phyloP scores from a whole-genome alignment of 441 rosid species.

The Pelargonium australe region DNA sequence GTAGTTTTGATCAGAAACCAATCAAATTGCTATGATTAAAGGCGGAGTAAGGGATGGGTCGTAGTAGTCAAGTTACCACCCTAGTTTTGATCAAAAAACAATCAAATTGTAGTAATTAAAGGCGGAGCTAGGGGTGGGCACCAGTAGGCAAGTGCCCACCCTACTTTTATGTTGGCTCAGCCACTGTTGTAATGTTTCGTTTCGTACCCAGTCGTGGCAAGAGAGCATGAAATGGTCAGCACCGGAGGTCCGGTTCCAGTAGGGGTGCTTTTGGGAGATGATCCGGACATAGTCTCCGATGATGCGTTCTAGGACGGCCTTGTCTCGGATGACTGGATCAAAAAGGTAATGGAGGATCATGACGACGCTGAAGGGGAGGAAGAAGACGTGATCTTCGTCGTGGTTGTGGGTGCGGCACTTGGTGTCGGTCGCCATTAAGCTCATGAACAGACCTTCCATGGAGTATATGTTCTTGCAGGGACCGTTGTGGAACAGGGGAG shows the following conservation, averaged over 20 bases:
- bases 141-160: conserved; percentile 1
- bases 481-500: conserved; percentile 80
- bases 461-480: conserved; percentile 90
- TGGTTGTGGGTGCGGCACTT: conserved; percentile 57
- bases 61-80: too few relatives aligned
- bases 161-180: too few relatives aligned
- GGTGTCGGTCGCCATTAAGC: conserved; percentile 42
- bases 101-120: too few relatives aligned
- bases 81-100: too few relatives aligned
- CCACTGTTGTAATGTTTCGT: too few relatives aligned
- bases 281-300: conserved; percentile 57
- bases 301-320: conserved; percentile 51
- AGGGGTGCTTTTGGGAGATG: conserved; percentile 47
- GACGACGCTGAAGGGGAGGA: conserved; percentile 71
- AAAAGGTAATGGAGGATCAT: conserved; percentile 72
- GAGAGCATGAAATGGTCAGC: conserved; percentile 86
- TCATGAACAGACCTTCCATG: conserved; percentile 82
- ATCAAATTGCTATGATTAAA: too few relatives aligned
- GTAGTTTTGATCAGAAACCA: not conserved
- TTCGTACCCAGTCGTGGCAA: conserved; percentile 80
- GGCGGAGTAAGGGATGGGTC: too few relatives aligned
- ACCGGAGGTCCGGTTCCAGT: conserved; percentile 79
- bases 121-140: not conserved
- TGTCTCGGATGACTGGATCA: conserved; percentile 52
- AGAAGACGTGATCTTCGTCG: conserved; percentile 58